Evolutionary conservation across 768 basidiomycete species (phyloP).

Genomic region (Suillus americanus): DNA sequence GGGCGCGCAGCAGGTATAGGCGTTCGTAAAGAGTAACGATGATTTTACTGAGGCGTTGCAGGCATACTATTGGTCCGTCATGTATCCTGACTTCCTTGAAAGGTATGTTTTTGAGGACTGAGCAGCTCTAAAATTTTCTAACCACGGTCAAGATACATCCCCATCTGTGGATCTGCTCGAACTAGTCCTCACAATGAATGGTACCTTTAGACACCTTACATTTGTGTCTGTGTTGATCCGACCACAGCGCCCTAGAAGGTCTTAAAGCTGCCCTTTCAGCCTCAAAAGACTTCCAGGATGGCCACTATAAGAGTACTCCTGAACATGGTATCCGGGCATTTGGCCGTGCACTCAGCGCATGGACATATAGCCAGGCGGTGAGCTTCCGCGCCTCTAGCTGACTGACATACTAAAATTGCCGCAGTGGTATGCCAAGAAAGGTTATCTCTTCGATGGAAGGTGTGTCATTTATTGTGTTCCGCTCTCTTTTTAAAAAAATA

Average conservation of each 20-base stretch:
- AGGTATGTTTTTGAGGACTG: slow-evolving; percentile 28
- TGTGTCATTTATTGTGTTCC: slow-evolving; percentile 19
- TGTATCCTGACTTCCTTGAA: slow-evolving; percentile 56
- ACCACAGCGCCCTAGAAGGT: slow-evolving; percentile 55
- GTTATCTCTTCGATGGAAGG: slow-evolving; percentile 42
- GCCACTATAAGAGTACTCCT: slow-evolving; percentile 48
- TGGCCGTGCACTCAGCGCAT: slow-evolving; percentile 53
- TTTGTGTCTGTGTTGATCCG: neutral
- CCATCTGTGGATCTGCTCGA: slow-evolving; percentile 53
- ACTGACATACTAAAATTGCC: neutral
- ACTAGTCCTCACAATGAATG: slow-evolving; percentile 57
- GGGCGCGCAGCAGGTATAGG: slow-evolving; percentile 50
- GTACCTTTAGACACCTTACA: slow-evolving; percentile 25
- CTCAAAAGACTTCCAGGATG: slow-evolving; percentile 54
- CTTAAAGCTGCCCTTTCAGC: slow-evolving; percentile 52
- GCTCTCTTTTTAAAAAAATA: neutral
- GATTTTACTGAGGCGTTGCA: slow-evolving; percentile 16
- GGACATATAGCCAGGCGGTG: slow-evolving; percentile 59
- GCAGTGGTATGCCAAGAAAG: slow-evolving; percentile 56
- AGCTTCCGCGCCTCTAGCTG: slow-evolving; percentile 11
- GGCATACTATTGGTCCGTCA: slow-evolving; percentile 57
- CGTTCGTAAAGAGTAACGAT: neutral
- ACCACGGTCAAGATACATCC: slow-evolving; percentile 40
- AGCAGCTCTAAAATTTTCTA: neutral
- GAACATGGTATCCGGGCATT: slow-evolving; percentile 55